A percentile compares a stretch with the other conserved stretches of the same genome.
Conservation (phyloP, 2,329 filamentous ascomycete species). For the Pseudocercospora pini-densiflorae region DNA sequence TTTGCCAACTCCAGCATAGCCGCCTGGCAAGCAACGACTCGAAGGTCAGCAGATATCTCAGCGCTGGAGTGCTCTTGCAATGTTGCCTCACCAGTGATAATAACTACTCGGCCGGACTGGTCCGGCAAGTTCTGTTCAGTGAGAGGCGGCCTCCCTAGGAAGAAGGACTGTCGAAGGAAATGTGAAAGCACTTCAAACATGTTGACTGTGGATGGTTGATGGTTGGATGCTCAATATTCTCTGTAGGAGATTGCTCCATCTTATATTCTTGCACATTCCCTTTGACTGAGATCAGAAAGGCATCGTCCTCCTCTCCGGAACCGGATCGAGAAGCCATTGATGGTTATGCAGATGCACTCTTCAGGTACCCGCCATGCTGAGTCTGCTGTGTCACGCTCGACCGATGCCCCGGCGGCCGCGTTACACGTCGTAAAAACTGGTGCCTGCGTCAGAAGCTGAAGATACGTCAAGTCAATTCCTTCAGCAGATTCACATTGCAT, state of each 20-base stretch:
- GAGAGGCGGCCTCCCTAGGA: constrained; percentile 41
- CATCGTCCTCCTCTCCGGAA: too few relatives aligned
- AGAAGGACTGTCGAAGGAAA: not conserved
- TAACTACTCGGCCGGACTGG: constrained; percentile 52
- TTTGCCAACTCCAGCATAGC: constrained; percentile 55
- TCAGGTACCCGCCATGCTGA: not conserved
- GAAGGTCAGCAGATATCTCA: too few relatives aligned
- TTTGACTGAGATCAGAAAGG: not conserved
- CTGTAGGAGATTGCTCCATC: not conserved
- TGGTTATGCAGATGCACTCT: not conserved
- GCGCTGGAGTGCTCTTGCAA: too few relatives aligned
- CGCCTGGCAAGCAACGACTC: constrained; percentile 32
- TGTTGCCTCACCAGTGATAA: constrained; percentile 50
- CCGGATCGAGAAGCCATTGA: not conserved
- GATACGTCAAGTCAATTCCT: too few relatives aligned
- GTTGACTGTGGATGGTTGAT: not conserved
- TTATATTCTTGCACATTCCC: not conserved
- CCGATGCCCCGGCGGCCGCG: not conserved
- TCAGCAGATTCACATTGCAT: not conserved
- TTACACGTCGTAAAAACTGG: not conserved
- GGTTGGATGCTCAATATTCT: not conserved
- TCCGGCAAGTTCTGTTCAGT: constrained; percentile 50
- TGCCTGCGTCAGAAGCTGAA: not conserved
- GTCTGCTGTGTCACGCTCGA: not conserved
- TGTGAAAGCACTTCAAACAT: not conserved